These are phyloP conservation scores for Trichoderma virens DNA, from an alignment of 495 filamentous ascomycete genomes.

Conservation along the genomic window DNA sequence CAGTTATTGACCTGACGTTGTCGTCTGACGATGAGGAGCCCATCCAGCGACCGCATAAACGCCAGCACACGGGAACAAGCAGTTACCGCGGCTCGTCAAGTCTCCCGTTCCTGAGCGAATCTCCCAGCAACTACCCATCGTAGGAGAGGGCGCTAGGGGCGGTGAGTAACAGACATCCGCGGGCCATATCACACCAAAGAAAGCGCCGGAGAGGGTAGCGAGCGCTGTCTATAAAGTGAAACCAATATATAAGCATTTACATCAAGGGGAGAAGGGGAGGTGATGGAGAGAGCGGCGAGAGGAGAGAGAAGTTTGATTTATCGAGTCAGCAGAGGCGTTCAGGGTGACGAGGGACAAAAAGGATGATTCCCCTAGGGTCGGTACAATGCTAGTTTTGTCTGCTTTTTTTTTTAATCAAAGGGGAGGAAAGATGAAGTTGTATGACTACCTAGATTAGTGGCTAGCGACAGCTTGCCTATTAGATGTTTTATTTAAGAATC, in stretches of 20 bases:
- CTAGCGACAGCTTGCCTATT: too few relatives aligned
- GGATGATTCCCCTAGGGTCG: constrained; percentile 3
- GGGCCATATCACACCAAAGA: too few relatives aligned
- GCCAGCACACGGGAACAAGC: constrained; percentile 26
- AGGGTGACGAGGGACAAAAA: constrained; percentile 1
- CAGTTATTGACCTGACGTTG: constrained; percentile 73
- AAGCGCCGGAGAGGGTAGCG: too few relatives aligned
- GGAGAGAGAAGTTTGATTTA: not conserved
- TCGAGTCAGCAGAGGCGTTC: constrained; percentile 4
- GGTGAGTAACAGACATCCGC: not conserved
- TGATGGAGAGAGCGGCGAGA: not conserved
- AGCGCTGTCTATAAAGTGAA: not conserved
- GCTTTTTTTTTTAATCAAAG: not conserved
- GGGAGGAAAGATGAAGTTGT: too few relatives aligned
- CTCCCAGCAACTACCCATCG: not conserved
- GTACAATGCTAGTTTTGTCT: not conserved
- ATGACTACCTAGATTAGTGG: too few relatives aligned
- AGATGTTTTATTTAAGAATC: too few relatives aligned
- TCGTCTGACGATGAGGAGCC: constrained; percentile 61
- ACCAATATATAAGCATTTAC: not conserved
- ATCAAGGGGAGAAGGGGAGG: not conserved
- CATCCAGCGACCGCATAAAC: constrained; percentile 47
- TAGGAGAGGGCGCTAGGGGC: not conserved
- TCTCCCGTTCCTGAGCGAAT: not conserved
- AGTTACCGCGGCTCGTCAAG: constrained; percentile 1